Base-by-base conservation (phyloP, 169 alveolate species). In the Plasmodium blacklocki region DNA sequence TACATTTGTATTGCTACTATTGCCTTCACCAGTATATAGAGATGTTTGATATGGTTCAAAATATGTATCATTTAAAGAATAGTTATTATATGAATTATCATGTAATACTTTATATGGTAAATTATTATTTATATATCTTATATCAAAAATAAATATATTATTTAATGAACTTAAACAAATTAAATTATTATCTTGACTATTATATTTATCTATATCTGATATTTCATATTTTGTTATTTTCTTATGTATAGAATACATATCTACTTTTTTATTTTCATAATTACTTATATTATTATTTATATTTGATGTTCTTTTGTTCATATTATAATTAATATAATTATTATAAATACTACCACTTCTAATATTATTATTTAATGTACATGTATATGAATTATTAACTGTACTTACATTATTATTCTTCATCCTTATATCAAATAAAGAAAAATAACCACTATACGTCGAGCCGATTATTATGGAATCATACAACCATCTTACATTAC, bases 181-280 rank as follows among this genome's bases (percentile, higher is more conserved):
- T 14, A 76, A 56, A 29, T 76, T 76, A 39, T 76, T 76, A 45
- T 76, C 88, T 7, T 76, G 67, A 70, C 11, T 76, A 21, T 76
- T 76, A 56, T 76, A 76, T 26, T 76, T 76, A 50, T 76, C 88
- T 1, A 76, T 76, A 15, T 76, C 88, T 8, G 88, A 76, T n/a
- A 76, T 76, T 76, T 76, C 88, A 47, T 76, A 76, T 32, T 76
- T 76, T n/a, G 88, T 63, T 50, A 76, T 63, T 63, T 76, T 76
- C 39, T 76, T 76, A 32, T 76, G 88, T 0, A 76, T 60, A 5
- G 88, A 76, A 43, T 76, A 23, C 5, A 76, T 56, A 50, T 76
- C 18, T 7, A 76, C 75, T 39, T 75, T 76, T 26, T 23, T 11
- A 19, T 58, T n/a, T 32, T 32, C 45, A 32, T 32, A 32, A 32